Evolutionary conservation across 768 basidiomycete genomes (phyloP), one percentile per base, ranked within the genome.

Genomic region (Tricholoma saponaceum): DNA sequence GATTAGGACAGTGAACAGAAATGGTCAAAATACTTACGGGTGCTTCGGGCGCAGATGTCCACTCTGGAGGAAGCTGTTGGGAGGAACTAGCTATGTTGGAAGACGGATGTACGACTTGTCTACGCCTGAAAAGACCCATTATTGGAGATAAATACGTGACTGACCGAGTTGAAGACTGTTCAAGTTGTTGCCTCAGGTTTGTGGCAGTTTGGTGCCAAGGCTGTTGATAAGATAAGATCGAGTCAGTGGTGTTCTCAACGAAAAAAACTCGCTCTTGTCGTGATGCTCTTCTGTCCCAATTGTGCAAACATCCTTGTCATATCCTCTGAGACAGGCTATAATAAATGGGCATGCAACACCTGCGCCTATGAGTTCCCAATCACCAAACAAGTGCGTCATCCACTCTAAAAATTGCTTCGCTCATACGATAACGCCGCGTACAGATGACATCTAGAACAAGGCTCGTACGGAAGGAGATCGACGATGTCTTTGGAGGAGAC

Each of bases 361-460:
- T 98, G 97, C 69, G 87, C 97, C 3, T 99, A 98, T 69, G 92
- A 98, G 66, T 98, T 95, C 68, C 90, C 92, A 0, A 92, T 96
- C 64, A 82, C 84, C 2, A 90, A 93, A 67, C 90, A 91, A 74
- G 92, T 87, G 3, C 28, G 76, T 60, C 12, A 5, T 49, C 13
- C 12, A 23, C 10, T n/a, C 37, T n/a, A n/a, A 28, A 20, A 51
- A 9, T 26, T 16, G 43, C 52, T 56, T n/a, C 18, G 4, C 54
- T 32, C 26, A 28, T 32, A 52, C 25, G 35, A 26, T 37, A n/a
- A 44, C n/a, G 18, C n/a, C 25, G 16, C 18, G 10, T 20, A n/a
- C 63, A 97, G 92, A 95, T 97, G 85, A 97, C 95, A 6, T 91
- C 92, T 53, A 79, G 95, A 46, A 94, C 89, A 26, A 83, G 84